phyloP scores from a whole-genome alignment of 1,139 yeast species.

The Hyphopichia pseudoburtonii region DNA sequence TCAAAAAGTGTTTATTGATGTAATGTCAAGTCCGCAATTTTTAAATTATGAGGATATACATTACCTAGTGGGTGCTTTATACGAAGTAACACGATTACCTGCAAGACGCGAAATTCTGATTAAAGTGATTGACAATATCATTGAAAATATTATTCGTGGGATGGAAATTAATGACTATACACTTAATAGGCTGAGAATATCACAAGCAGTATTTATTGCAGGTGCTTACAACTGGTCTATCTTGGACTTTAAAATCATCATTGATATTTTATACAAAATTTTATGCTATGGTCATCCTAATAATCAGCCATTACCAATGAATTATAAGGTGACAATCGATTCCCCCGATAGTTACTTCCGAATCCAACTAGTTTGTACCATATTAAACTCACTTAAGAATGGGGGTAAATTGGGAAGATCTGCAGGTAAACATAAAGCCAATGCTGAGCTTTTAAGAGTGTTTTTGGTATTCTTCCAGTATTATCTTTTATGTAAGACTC shows the following conservation, averaged over 20 bases:
- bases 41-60: slow-evolving; percentile 58
- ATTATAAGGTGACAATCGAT: slow-evolving; percentile 45
- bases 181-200: slow-evolving; percentile 58
- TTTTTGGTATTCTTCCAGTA: slow-evolving; percentile 70
- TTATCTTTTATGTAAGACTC: slow-evolving; percentile 64
- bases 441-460: slow-evolving; percentile 32
- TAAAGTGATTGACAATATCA: slow-evolving; percentile 57
- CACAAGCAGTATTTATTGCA: slow-evolving; percentile 61
- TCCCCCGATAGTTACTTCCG: slow-evolving; percentile 71
- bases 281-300: slow-evolving; percentile 68
- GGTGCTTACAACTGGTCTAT: slow-evolving; percentile 54
- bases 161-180: slow-evolving; percentile 66
- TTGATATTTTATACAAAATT: slow-evolving; percentile 58
- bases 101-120: slow-evolving; percentile 32
- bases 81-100: slow-evolving; percentile 14
- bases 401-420: not conserved
- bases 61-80: slow-evolving; percentile 51
- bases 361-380: slow-evolving; percentile 49
- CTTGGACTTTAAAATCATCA: slow-evolving; percentile 47
- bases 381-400: slow-evolving; percentile 18
- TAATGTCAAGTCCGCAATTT: slow-evolving; percentile 63
- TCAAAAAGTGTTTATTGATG: slow-evolving; percentile 40
- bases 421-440: slow-evolving; percentile 6
- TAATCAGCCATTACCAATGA: slow-evolving; percentile 56
- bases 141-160: slow-evolving; percentile 66